A percentile compares a stretch with the other conserved stretches of the same genome.
Conservation (phyloP, 1,284 basidiomycete species). For the Phylloporus gajari region DNA sequence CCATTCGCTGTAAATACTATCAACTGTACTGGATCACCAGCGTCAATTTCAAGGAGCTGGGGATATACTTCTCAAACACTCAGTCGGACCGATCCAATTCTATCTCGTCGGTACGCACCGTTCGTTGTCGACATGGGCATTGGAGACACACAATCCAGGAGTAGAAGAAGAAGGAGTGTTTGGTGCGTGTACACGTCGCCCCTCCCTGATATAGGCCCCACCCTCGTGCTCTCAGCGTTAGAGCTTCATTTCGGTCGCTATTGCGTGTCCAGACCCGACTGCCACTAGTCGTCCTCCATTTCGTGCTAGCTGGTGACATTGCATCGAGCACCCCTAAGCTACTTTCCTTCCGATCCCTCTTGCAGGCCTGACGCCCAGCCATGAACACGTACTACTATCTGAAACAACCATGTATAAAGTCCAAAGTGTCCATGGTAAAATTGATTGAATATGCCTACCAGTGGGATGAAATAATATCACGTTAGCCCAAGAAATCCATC, state of each 20-base stretch:
- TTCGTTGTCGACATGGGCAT: not conserved
- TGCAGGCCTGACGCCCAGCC: too few species aligned
- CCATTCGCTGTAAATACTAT: not conserved
- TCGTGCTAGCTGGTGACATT: too few species aligned
- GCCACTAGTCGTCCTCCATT: too few species aligned
- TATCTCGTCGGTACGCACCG: not conserved
- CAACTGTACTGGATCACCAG: not conserved
- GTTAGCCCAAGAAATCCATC: conserved; percentile 22
- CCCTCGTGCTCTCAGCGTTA: too few species aligned
- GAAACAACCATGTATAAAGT: not conserved
- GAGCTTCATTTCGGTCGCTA: too few species aligned
- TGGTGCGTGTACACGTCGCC: too few species aligned
- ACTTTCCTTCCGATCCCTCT: too few species aligned
- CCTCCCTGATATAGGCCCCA: too few species aligned
- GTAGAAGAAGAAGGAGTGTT: too few species aligned
- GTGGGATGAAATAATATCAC: conserved; percentile 2
- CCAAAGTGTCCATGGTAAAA: not conserved
- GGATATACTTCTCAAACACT: not conserved
- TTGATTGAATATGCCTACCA: not conserved
- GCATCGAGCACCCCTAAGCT: too few species aligned
- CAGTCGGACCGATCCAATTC: not conserved
- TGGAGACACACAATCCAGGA: not conserved
- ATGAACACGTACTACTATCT: too few species aligned
- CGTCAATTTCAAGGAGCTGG: not conserved
- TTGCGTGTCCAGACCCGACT: too few species aligned